Evolutionary conservation across 2,329 filamentous ascomycete genomes (phyloP), one percentile per base, ranked within the genome.

Genomic region (Ceratocystis papillata): DNA sequence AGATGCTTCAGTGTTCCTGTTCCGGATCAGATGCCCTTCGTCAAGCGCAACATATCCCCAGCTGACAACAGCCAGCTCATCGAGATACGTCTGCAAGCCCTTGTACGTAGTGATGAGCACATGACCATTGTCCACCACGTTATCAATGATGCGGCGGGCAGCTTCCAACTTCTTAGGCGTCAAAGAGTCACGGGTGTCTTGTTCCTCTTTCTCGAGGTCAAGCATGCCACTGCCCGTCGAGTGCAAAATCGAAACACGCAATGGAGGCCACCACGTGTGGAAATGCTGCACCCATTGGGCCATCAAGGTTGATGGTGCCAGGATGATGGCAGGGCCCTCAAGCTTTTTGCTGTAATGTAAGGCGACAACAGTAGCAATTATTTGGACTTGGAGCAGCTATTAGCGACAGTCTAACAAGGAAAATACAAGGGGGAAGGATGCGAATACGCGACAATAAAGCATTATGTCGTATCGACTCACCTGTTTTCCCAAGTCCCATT

Each of bases 271-370:
- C 95, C 95, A 99, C 12, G 87, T 86, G 76, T 99, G 95, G 71
- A 99, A 97, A 73, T 99, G 94, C 69, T 95, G 96, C 12, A 96
- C 94, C 94, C 94, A 99, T 74, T 99, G 94, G 68, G 90, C 88
- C 77, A 99, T 87, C 28, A 99, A 88, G 0, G 94, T 99, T 2
- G 93, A 93, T 1, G 94, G 94, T 63, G 91, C 92, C 3, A 99
- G 91, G 6, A 99, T 83, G 68, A 99, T 90, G 55, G 95, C 86
- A 0, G 94, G 94, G 68, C 90, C 90, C 25, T 82, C 83, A 25
- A 97, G 82, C 72, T 86, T 89, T 70, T 87, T 89, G 76, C 91
- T 97, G 75, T 96, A 92, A 73, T 99, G 94, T 7, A 99, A 78
- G 2, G 90, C 90, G 2, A 94, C 92, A 62, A 99, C 79, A 71